Evolutionary conservation across 495 filamentous ascomycete species (phyloP), one percentile per base, ranked within the genome.

Genomic region (Entonaema liquescens): DNA sequence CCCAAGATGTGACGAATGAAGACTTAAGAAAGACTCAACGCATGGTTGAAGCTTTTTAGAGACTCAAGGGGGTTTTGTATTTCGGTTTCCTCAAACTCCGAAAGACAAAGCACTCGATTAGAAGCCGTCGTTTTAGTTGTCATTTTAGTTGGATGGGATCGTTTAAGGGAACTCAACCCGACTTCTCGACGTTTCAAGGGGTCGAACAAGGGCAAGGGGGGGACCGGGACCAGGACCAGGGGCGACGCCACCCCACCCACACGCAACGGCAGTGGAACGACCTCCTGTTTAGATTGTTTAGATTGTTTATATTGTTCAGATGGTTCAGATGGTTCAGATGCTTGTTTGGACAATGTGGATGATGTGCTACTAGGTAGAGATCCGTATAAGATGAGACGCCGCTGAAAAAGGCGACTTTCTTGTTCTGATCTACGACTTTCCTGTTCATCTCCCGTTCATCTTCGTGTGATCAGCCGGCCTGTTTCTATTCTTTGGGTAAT

Each of bases 391-490:
- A 58, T 44, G 54, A 49, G 62, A 52, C 53, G 38, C 13, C 42
- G 42, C 62, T 53, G 23, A 26, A 65, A 58, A 50, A 50, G 40
- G 38, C 13, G 17, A 35, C 12, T 31, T 28, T 19, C 15, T 21
- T 42, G 52, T 49, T 54, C 50, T 65, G 62, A 65, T 65, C 62
- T 65, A 56, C 36, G 53, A 65, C 35, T 55, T 58, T 50, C 25
- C 49, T 23, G 33, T 63, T 40, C 29, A 55, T 63, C 60, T 62
- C 4, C 28, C 17, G 44, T 50, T 49, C 23, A 25, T 68, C 49
- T 28, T 53, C 23, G 8, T 61, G 17, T 55, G 53, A 55, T 69
- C 70, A 73, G 70, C 70, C 56, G 70, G 70, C 25, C 70, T 73
- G 70, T 57, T 73, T 66, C 57, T 35, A 25, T 73, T 73, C 66